Base-by-base conservation (phyloP, 179 eudicot species). In the Heliamphora pulchella region DNA sequence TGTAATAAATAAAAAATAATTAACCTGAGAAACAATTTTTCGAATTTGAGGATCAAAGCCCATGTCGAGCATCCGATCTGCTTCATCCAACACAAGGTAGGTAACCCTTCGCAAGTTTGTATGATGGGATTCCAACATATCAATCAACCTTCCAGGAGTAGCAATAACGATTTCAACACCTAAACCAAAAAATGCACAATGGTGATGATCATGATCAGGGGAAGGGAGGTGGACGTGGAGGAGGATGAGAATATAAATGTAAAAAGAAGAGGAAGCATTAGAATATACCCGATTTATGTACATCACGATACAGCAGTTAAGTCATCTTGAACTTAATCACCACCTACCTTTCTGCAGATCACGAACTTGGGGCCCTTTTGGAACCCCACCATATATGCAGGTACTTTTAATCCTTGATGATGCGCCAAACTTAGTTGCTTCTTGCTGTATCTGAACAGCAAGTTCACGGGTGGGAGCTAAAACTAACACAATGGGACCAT, bases 351-450 rank as follows among this genome's bases (percentile, higher is more conserved):
- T 89, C 89, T 91, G 95, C 31, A 94, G 95, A 86, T 94, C 97
- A 85, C 97, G 96, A 81, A 92, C 95, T 88, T 94, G 98, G 76
- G 98, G 95, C 61, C 98, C 98, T 86, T 94, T 94, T 3, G 98
- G 98, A 58, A 92, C 98, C 86, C 98, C 97, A 74, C 98, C 98
- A 85, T 94, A 92, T 62, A 94, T 79, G 88, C 98, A 94, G 14
- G 95, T 92, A 83, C 87, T 94, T 83, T 92, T 88, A 68, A 90
- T 89, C 90, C 78, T 89, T 79, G 98, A 92, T 4, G 87, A 89
- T 79, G 91, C 86, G 73, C 97, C 98, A 86, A 94, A 94, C 79
- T 94, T 94, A n/a, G 87, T 88, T 48, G 94, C 86, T 86, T 94
- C 97, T 85, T 90, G 91, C 80, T 91, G 98, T 86, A 94, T 94